Evolutionary conservation across 441 rosid genomes (phyloP).

Genomic region (Macaranga tanarius): DNA sequence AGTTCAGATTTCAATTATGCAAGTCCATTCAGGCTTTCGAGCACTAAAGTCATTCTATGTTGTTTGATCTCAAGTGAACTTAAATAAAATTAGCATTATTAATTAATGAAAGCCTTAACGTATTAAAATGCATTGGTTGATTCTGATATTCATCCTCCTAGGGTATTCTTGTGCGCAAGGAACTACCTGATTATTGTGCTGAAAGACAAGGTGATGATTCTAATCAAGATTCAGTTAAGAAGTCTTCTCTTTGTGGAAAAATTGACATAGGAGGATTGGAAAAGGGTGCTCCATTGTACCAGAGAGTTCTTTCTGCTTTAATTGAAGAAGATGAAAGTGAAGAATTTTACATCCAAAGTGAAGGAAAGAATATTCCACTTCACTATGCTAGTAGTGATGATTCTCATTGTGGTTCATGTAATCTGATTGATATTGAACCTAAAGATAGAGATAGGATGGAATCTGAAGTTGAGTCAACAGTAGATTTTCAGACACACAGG

Average conservation of each 20-base stretch:
- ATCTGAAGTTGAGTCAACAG: slow-evolving; percentile 67
- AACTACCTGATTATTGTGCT: slow-evolving; percentile 38
- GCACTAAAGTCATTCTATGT: slow-evolving; percentile 7
- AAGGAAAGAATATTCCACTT: slow-evolving; percentile 55
- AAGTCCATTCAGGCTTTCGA: slow-evolving; percentile 4
- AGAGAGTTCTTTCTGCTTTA: slow-evolving; percentile 89
- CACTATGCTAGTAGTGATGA: slow-evolving; percentile 71
- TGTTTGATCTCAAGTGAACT: neutral
- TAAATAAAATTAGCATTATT: neutral
- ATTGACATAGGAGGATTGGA: slow-evolving; percentile 50
- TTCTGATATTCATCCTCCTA: slow-evolving; percentile 27
- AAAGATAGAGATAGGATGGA: slow-evolving; percentile 76
- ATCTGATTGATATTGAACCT: slow-evolving; percentile 59
- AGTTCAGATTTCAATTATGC: neutral
- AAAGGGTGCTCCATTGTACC: slow-evolving; percentile 69
- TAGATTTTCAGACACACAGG: slow-evolving; percentile 61
- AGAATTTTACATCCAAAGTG: slow-evolving; percentile 27
- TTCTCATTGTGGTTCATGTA: slow-evolving; percentile 80
- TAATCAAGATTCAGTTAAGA: slow-evolving; percentile 41
- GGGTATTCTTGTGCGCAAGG: slow-evolving; percentile 55
- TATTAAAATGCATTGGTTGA: slow-evolving; percentile 5
- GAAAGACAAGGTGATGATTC: slow-evolving; percentile 35
- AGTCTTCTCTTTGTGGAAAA: slow-evolving; percentile 46
- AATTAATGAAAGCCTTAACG: slow-evolving; percentile 7
- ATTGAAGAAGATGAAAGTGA: slow-evolving; percentile 92